phyloP scores from a whole-genome alignment of 1,139 yeast genomes.

The Saccharomyces pastorianus region DNA sequence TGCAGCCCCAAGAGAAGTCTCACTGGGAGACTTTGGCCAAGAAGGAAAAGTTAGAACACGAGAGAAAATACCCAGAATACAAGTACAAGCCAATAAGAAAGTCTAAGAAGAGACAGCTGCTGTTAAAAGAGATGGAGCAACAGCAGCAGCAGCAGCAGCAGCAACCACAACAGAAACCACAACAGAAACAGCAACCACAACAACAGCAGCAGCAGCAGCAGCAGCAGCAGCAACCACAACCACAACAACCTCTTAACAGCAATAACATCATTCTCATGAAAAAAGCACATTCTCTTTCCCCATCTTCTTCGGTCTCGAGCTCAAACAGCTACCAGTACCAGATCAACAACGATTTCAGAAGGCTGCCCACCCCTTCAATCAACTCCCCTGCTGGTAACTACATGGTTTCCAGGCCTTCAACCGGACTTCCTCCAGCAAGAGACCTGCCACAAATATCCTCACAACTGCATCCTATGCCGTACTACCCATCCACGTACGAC shows the following conservation, averaged over 20 bases:
- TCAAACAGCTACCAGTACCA: background rate
- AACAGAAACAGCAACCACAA: too few relatives aligned
- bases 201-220: too few relatives aligned
- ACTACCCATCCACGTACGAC: background rate
- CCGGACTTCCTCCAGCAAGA: background rate
- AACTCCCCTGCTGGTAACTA: background rate
- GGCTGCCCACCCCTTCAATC: background rate
- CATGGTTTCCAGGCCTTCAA: background rate
- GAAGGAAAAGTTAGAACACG: slow-evolving; percentile 67
- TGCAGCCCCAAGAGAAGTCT: slow-evolving; percentile 54
- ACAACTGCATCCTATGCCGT: background rate
- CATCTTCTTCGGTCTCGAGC: background rate
- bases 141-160: slow-evolving; percentile 3
- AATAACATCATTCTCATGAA: background rate
- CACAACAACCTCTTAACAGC: slow-evolving; percentile 2
- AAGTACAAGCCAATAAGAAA: slow-evolving; percentile 54
- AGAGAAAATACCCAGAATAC: slow-evolving; percentile 70
- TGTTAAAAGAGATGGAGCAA: slow-evolving; percentile 6
- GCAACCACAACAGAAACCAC: slow-evolving; percentile 1
- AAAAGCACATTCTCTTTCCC: background rate
- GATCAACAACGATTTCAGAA: background rate
- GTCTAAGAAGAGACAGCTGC: slow-evolving; percentile 14
- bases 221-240: background rate
- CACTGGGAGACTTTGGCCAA: slow-evolving; percentile 73
- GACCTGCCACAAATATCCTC: background rate